phyloP scores from a whole-genome alignment of 2,329 filamentous ascomycete genomes.

The Pezicula carpinea region DNA sequence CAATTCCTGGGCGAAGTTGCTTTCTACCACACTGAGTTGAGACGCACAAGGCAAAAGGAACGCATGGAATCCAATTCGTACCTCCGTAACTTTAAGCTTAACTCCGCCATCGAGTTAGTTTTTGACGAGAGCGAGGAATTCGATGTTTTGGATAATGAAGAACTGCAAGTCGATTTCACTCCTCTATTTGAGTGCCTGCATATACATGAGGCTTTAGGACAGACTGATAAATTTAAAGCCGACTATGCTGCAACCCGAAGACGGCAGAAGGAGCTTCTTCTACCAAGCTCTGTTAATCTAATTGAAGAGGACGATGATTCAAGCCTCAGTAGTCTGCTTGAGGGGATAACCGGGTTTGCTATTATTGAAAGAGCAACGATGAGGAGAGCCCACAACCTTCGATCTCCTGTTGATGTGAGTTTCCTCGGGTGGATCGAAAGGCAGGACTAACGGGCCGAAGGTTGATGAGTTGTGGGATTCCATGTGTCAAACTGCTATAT shows the following conservation, averaged over 20 bases:
- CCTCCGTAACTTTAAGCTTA: conserved; percentile 80
- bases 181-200: conserved; percentile 93
- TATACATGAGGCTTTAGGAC: conserved; percentile 90
- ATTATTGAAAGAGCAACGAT: conserved; percentile 95
- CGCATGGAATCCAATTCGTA: conserved; percentile 72
- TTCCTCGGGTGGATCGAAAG: not conserved
- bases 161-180: conserved; percentile 89
- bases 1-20: conserved; percentile 95
- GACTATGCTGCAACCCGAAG: conserved; percentile 91
- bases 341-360: conserved; percentile 92
- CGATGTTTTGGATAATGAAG: conserved; percentile 91
- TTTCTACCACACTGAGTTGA: conserved; percentile 90
- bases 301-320: conserved; percentile 80
- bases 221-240: conserved; percentile 82
- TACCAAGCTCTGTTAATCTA: conserved; percentile 72
- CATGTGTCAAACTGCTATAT: conserved; percentile 86
- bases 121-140: conserved; percentile 95
- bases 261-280: conserved; percentile 84
- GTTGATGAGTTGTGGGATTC: conserved; percentile 99
- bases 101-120: conserved; percentile 92
- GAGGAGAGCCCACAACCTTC: conserved; percentile 76
- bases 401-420: conserved; percentile 74
- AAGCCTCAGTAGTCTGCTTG: conserved; percentile 82
- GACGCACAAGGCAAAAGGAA: conserved; percentile 77
- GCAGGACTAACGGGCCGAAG: conserved; percentile 36